These are phyloP conservation scores for Malus asiatica DNA, from an alignment of 306 rosid genomes.

Conservation along the genomic window DNA sequence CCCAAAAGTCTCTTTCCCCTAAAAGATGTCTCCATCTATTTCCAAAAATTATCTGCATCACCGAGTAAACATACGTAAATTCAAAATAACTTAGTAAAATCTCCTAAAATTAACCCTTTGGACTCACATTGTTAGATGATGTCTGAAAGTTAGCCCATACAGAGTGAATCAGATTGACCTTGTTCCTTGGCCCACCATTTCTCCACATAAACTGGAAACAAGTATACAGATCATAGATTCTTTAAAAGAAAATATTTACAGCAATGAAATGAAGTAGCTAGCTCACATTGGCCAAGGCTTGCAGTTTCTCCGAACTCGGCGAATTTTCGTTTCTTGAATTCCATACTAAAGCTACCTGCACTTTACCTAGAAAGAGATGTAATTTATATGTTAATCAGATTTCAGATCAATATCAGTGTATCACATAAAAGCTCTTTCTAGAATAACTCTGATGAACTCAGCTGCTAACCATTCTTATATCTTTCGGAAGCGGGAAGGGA, in stretches of 20 bases:
- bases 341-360: conserved; percentile 93
- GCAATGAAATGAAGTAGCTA: background rate
- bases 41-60: conserved; percentile 83
- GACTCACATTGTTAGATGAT: conserved; percentile 80
- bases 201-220: conserved; percentile 75
- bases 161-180: conserved; percentile 69
- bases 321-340: conserved; percentile 81
- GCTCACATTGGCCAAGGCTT: conserved; percentile 72
- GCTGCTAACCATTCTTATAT: conserved; percentile 61
- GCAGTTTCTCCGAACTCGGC: conserved; percentile 51
- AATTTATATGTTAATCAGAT: conserved; percentile 13
- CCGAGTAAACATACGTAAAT: conserved; percentile 16
- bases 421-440: conserved; percentile 1
- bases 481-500: conserved; percentile 74
- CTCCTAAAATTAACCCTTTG: background rate
- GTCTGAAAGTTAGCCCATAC: conserved; percentile 99
- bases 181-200: conserved; percentile 72
- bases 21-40: conserved; percentile 94
- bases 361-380: conserved; percentile 52
- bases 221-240: background rate
- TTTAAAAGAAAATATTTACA: background rate
- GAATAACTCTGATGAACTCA: conserved; percentile 8
- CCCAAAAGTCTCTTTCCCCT: conserved; percentile 94
- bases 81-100: background rate
- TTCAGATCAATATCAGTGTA: background rate